Evolutionary conservation across 306 rosid species (phyloP).

Genomic region (Dalbergia oliveri): DNA sequence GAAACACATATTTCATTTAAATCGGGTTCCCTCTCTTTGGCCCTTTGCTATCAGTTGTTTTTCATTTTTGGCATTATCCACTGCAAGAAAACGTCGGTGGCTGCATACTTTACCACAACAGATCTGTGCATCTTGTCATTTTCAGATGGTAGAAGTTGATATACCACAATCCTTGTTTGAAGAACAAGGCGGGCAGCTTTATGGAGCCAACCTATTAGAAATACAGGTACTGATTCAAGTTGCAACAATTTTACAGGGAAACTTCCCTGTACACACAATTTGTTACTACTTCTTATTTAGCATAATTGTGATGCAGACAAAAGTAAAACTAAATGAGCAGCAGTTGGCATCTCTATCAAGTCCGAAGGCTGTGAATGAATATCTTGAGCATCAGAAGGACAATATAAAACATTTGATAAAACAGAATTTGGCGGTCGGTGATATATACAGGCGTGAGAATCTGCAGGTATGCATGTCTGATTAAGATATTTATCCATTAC

Average conservation of each 20-base stretch:
- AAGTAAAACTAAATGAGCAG: conserved; percentile 72
- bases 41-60: background rate
- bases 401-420: conserved; percentile 79
- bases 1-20: background rate
- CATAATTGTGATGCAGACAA: conserved; percentile 65
- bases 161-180: conserved; percentile 90
- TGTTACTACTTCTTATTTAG: conserved; percentile 27
- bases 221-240: conserved; percentile 70
- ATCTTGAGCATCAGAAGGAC: conserved; percentile 81
- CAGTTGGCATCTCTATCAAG: conserved; percentile 86
- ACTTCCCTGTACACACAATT: background rate
- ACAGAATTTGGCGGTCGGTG: conserved; percentile 98
- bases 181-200: conserved; percentile 96
- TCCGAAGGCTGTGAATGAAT: conserved; percentile 90
- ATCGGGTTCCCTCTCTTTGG: background rate
- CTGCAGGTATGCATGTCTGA: conserved; percentile 67
- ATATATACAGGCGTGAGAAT: conserved; percentile 86
- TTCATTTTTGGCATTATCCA: background rate
- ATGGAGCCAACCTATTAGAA: conserved; percentile 86
- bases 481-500: conserved; percentile 18
- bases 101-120: background rate
- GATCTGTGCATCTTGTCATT: conserved; percentile 35
- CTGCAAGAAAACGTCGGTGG: conserved; percentile 3
- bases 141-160: conserved; percentile 88
- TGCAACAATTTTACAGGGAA: background rate